These are phyloP conservation scores for Erodium maritimum DNA, from an alignment of 345 rosid genomes.

Conservation along the genomic window DNA sequence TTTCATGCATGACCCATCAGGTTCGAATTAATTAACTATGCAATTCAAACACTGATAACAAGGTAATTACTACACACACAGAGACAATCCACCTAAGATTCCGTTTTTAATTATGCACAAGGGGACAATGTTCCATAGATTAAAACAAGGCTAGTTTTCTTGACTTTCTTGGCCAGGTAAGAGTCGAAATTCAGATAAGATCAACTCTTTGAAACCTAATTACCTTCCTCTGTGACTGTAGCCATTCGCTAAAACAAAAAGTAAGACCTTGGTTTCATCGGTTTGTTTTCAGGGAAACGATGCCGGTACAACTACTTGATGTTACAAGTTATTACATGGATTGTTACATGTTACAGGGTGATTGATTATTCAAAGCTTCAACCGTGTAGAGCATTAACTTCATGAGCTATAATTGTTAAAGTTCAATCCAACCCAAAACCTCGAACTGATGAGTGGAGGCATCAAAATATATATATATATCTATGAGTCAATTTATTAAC, in stretches of 20 bases:
- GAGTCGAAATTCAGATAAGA: background rate
- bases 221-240: no score
- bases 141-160: background rate
- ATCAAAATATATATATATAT: no score
- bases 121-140: background rate
- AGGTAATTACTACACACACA: background rate
- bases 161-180: background rate
- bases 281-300: background rate
- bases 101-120: background rate
- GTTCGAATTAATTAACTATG: background rate
- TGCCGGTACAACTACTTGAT: background rate
- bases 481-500: no score
- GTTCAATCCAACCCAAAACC: no score
- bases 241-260: no score
- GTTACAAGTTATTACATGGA: background rate
- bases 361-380: no score
- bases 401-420: no score
- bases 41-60: background rate
- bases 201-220: no score
- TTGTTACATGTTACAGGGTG: no score
- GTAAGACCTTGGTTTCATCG: background rate
- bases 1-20: background rate
- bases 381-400: no score
- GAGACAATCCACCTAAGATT: background rate
- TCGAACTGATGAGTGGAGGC: no score